Percentiles rank a stretch among this genome's conserved stretches.
Conservation (phyloP, 2,329 filamentous ascomycete genomes). For the Lithohypha guttulata region DNA sequence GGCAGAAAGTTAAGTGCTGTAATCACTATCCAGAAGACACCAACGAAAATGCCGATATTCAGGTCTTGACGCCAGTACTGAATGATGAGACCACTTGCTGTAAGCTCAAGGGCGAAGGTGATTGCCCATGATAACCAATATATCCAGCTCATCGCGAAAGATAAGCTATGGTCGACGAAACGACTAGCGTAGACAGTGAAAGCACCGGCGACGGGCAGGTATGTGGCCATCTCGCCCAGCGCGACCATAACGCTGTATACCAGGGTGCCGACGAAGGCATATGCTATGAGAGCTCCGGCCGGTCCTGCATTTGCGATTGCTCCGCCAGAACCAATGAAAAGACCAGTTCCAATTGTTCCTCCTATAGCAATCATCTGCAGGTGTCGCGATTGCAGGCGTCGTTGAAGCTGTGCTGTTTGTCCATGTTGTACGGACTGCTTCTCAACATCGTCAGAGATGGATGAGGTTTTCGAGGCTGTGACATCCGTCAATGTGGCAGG, state of each 20-base stretch:
- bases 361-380: conserved; percentile 51
- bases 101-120: conserved; percentile 63
- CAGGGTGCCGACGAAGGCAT: conserved; percentile 39
- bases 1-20: conserved; percentile 25
- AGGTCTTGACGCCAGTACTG: conserved; percentile 48
- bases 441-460: too few species aligned
- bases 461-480: too few species aligned
- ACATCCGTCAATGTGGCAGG: too few species aligned
- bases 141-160: conserved; percentile 37
- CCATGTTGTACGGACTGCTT: too few species aligned
- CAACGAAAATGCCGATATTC: conserved; percentile 33
- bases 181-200: conserved; percentile 35
- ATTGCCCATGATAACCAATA: conserved; percentile 44
- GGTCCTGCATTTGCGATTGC: conserved; percentile 44
- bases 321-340: conserved; percentile 45
- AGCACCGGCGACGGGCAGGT: conserved; percentile 39
- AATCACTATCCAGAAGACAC: conserved; percentile 27
- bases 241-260: conserved; percentile 37
- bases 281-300: conserved; percentile 42
- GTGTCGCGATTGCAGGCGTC: conserved; percentile 41
- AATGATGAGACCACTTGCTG: conserved; percentile 50
- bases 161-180: conserved; percentile 37
- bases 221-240: conserved; percentile 39
- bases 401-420: too few species aligned
- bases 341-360: conserved; percentile 46